phyloP scores from a whole-genome alignment of 352 stramenopile genomes.

The Phytopythium oedochilum region DNA sequence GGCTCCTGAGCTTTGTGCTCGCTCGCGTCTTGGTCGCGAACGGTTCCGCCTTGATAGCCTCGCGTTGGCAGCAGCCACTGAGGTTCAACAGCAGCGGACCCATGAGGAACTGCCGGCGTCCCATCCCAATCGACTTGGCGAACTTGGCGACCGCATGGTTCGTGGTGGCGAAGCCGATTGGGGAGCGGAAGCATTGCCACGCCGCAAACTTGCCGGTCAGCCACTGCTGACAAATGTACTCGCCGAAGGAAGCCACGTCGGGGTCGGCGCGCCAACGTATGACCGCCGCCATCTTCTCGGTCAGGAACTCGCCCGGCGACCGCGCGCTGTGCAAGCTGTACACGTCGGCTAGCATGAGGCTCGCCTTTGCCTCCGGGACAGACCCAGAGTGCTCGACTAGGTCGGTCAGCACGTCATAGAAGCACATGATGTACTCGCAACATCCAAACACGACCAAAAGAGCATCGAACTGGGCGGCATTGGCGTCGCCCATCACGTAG shows the following conservation, averaged over 20 bases:
- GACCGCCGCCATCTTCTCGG: background rate
- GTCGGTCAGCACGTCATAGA: background rate
- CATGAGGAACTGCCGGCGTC: background rate
- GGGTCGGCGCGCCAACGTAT: background rate
- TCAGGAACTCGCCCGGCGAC: background rate
- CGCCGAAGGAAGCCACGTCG: background rate
- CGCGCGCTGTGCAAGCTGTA: background rate
- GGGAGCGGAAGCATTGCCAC: conserved; percentile 1
- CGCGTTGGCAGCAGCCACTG: background rate
- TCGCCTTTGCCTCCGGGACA: background rate
- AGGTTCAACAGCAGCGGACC: background rate
- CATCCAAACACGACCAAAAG: background rate
- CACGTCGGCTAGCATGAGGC: background rate
- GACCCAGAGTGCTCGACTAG: background rate
- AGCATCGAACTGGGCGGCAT: background rate
- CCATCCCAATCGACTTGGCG: background rate
- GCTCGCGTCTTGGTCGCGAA: background rate
- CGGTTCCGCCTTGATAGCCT: background rate
- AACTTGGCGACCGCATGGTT: background rate
- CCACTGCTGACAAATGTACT: background rate
- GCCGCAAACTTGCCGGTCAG: background rate
- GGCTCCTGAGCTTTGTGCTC: background rate
- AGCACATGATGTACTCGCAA: background rate
- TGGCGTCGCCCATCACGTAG: background rate
- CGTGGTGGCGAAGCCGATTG: background rate